A percentile compares a stretch with the other conserved stretches of the same genome.
phyloP scores from a whole-genome alignment of 2,329 filamentous ascomycete species.

The Hypoxylon sp. region DNA sequence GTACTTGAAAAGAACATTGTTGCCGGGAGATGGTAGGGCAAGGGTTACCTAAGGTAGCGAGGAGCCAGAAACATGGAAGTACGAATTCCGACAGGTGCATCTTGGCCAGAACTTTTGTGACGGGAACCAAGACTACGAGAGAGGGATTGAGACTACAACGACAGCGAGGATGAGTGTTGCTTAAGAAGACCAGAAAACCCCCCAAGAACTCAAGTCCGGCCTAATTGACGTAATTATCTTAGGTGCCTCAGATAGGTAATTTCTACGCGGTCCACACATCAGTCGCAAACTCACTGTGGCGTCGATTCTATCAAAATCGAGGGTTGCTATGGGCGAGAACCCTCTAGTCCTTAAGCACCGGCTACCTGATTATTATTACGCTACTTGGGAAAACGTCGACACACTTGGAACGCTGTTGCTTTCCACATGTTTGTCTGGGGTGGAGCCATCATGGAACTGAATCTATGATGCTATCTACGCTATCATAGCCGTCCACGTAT shows the following conservation, averaged over 20 bases:
- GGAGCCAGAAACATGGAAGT: not conserved
- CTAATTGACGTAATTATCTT: not conserved
- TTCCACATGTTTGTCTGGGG: not conserved
- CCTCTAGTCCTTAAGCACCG: not conserved
- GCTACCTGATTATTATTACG: not conserved
- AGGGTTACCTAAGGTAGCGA: conserved; percentile 5
- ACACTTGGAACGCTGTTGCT: not conserved
- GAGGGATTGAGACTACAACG: not conserved
- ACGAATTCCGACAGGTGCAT: not conserved
- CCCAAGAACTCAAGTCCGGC: not conserved
- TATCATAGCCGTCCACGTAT: not conserved
- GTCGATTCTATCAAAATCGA: not conserved
- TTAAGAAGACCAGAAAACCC: not conserved
- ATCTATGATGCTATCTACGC: not conserved
- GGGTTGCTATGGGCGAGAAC: not conserved
- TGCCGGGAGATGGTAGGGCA: conserved; percentile 5
- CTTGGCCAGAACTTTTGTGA: not conserved
- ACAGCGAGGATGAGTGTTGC: not conserved
- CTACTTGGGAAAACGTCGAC: not conserved
- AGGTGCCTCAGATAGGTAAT: not conserved
- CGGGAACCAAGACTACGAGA: not conserved
- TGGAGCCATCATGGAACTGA: not conserved
- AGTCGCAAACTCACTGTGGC: not conserved
- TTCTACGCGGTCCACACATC: not conserved
- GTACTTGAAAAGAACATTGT: not conserved